Evolutionary conservation across 139 green algal genomes (phyloP), one percentile per base, ranked within the genome.

Genomic region (Marvania coccoides): DNA sequence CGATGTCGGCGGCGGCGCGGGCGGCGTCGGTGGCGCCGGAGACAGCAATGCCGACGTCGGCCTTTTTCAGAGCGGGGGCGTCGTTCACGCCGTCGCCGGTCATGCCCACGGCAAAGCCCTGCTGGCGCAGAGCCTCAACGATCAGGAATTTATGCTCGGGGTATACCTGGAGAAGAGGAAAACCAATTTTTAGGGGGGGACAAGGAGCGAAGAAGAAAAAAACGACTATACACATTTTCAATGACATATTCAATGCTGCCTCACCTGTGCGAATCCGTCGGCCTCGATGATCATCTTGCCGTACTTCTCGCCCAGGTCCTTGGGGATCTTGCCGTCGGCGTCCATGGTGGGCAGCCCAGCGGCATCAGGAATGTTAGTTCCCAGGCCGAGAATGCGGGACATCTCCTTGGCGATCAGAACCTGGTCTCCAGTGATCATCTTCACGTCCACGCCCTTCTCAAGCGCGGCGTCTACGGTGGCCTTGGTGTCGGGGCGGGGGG

Each of bases 41-140:
- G 37, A 95, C 88, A 24, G 89, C 89, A 55, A 96, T 92, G 42
- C 89, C 89, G 9, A 96, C 79, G 67, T 95, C 85, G 12, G 88
- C 88, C 28, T 74, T 76, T 75, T 93, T 94, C 3, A 96, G 74
- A 2, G 89, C 88, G 7, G 88, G 88, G 0, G 88, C 90, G 67
- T 95, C 90, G 71, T 96, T 96, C 31, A 96, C 90, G 37, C 90
- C 90, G 65, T 96, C 90, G 33, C 90, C 90, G 5, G 90, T 96
- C 88, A 95, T 94, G 61, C 83, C 86, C 31, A 77, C 67, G n/a
- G 77, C 82, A 70, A 88, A 88, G 64, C 85, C 85, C 30, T 60
- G 40, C 70, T 88, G 75, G 30, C 75, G 67, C 48, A 90, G 77
- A n/a, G 61, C 56, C 77, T 91, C 81, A 15, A 93, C 86, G 35